phyloP scores from a whole-genome alignment of 2,329 filamentous ascomycete genomes.

The Diaporthe sp. region DNA sequence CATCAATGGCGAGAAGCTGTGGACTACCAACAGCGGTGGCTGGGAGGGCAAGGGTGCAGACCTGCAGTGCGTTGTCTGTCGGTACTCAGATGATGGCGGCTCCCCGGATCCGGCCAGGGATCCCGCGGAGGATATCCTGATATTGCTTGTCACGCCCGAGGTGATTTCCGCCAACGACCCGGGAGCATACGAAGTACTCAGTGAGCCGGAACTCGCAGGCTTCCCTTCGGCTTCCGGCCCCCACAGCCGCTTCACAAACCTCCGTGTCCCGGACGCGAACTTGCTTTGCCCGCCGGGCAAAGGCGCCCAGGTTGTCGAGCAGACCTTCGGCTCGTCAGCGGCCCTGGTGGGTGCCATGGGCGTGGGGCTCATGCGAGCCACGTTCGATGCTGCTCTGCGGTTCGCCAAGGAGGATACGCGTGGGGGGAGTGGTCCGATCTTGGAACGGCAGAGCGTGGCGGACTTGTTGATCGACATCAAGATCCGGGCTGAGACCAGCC shows the following conservation, averaged over 20 bases:
- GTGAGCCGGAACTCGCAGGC: slow-evolving; percentile 56
- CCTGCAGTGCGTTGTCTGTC: slow-evolving; percentile 32
- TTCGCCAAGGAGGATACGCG: slow-evolving; percentile 60
- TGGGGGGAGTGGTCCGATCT: slow-evolving; percentile 54
- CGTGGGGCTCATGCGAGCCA: slow-evolving; percentile 62
- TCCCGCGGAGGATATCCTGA: slow-evolving; percentile 48
- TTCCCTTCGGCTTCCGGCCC: slow-evolving; percentile 60
- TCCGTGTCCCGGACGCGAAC: slow-evolving; percentile 58
- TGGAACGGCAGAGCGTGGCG: slow-evolving; percentile 60
- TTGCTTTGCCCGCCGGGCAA: slow-evolving; percentile 55
- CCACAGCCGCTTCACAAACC: slow-evolving; percentile 57
- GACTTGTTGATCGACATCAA: slow-evolving; percentile 53
- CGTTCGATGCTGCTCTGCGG: slow-evolving; percentile 60
- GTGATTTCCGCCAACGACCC: slow-evolving; percentile 56
- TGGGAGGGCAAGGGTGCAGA: slow-evolving; percentile 31
- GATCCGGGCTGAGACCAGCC: slow-evolving; percentile 38
- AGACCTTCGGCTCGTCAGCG: slow-evolving; percentile 55
- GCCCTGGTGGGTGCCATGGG: slow-evolving; percentile 65
- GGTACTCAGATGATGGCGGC: neutral
- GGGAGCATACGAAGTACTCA: slow-evolving; percentile 56
- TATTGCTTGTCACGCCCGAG: slow-evolving; percentile 60
- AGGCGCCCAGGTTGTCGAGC: slow-evolving; percentile 54
- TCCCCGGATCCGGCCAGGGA: neutral
- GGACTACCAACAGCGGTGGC: slow-evolving; percentile 32
- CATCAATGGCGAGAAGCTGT: slow-evolving; percentile 34